phyloP scores from a whole-genome alignment of 305 asterid genomes.

The Fraxinus ornus region DNA sequence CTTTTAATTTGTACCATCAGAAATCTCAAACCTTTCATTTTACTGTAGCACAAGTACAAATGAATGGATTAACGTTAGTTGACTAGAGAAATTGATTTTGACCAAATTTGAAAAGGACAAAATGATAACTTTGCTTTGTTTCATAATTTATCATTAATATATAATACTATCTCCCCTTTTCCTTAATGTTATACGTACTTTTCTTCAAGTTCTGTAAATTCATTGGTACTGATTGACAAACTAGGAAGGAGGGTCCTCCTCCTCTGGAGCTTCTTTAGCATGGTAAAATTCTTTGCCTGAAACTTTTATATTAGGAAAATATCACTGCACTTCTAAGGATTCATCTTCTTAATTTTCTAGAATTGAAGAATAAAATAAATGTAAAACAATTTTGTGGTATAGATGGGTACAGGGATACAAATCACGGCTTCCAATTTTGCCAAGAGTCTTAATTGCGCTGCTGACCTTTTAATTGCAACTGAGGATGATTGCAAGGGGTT shows the following conservation, averaged over 20 bases:
- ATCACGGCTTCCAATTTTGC: neutral
- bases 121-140: too few species aligned
- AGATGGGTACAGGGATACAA: neutral
- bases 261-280: conserved; percentile 93
- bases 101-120: too few species aligned
- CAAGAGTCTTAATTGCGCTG: too few species aligned
- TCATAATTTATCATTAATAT: neutral
- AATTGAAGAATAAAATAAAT: neutral
- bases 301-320: conserved; percentile 4
- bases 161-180: conserved; percentile 5
- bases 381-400: neutral
- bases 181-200: conserved; percentile 17
- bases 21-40: too few species aligned
- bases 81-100: too few species aligned
- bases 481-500: too few species aligned
- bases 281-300: conserved; percentile 46
- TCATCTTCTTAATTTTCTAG: neutral
- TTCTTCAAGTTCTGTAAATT: conserved; percentile 68
- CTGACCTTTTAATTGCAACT: too few species aligned
- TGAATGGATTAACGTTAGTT: too few species aligned
- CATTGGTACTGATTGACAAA: conserved; percentile 82
- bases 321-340: neutral
- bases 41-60: too few species aligned
- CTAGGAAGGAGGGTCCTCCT: conserved; percentile 86
- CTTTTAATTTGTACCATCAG: too few species aligned